Evolutionary conservation across 495 filamentous ascomycete genomes (phyloP).

Genomic region (Penicillium crystallinum): DNA sequence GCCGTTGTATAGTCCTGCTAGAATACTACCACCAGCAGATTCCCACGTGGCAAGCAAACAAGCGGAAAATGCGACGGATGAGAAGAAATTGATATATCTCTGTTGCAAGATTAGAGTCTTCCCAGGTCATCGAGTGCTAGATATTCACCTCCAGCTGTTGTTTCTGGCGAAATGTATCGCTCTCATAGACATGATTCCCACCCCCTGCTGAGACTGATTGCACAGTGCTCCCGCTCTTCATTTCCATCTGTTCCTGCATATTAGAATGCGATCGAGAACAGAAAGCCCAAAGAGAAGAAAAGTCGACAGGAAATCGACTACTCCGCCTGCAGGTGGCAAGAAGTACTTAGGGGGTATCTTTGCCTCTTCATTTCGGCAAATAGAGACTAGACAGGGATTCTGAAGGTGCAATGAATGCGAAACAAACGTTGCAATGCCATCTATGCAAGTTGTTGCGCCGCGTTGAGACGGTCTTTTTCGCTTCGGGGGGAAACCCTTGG

Average conservation of each 20-base stretch:
- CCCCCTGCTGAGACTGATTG: slow-evolving; percentile 12
- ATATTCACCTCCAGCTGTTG: slow-evolving; percentile 22
- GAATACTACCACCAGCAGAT: slow-evolving; percentile 20
- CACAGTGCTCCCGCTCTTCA: slow-evolving; percentile 20
- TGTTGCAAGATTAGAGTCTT: slow-evolving; percentile 7
- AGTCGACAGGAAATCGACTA: not conserved
- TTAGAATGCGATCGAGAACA: not conserved
- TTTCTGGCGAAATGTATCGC: slow-evolving; percentile 17
- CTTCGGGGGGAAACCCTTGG: slow-evolving; percentile 15
- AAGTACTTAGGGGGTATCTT: slow-evolving; percentile 3
- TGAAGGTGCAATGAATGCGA: slow-evolving; percentile 9
- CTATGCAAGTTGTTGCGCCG: slow-evolving; percentile 4
- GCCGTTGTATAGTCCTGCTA: slow-evolving; percentile 27
- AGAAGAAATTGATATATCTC: slow-evolving; percentile 34
- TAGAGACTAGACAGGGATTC: slow-evolving; percentile 9
- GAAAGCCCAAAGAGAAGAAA: not conserved
- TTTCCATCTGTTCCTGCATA: slow-evolving; percentile 22
- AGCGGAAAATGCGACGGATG: slow-evolving; percentile 28
- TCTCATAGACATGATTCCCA: slow-evolving; percentile 11
- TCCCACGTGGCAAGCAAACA: slow-evolving; percentile 37
- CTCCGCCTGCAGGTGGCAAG: not conserved
- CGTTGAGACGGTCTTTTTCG: not conserved
- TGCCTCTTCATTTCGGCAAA: slow-evolving; percentile 2
- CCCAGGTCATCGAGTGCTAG: not conserved
- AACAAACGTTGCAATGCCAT: slow-evolving; percentile 3